Conservation (phyloP, 192 early-diverging fungal species). For the Rhizophagus sp. region DNA sequence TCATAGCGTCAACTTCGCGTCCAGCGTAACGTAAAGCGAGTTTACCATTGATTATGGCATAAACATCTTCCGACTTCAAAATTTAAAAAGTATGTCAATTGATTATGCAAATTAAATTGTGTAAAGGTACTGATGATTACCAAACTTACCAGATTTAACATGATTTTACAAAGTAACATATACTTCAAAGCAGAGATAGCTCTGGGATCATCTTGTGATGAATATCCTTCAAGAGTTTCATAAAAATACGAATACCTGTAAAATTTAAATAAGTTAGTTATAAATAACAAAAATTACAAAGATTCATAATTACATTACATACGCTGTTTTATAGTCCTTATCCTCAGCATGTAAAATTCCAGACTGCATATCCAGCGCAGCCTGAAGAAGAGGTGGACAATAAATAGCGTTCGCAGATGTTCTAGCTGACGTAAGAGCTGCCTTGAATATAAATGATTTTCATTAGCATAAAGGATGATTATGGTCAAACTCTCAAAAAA, state of each 20-base stretch:
- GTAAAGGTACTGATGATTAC: background rate
- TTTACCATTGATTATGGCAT: conserved; percentile 88
- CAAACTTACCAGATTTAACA: conserved; percentile 84
- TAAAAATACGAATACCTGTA: conserved; percentile 89
- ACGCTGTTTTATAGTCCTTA: conserved; percentile 99
- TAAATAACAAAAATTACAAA: background rate
- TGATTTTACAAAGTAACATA: conserved; percentile 99
- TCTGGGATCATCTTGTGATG: conserved; percentile 82
- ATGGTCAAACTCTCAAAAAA: background rate
- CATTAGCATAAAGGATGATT: conserved; percentile 32
- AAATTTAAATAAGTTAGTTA: background rate
- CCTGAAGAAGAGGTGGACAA: conserved; percentile 96
- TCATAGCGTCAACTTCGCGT: conserved; percentile 90
- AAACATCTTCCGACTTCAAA: conserved; percentile 88
- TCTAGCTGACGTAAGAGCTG: conserved; percentile 93
- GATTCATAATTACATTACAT: conserved; percentile 31
- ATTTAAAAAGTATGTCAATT: background rate
- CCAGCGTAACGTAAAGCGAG: conserved; percentile 87
- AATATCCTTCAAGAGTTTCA: conserved; percentile 94
- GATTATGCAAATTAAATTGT: conserved; percentile 7
- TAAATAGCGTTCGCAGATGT: conserved; percentile 98
- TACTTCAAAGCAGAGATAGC: conserved; percentile 94
- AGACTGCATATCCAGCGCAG: conserved; percentile 94
- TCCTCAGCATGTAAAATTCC: conserved; percentile 98
- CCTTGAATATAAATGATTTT: conserved; percentile 43